phyloP scores from a whole-genome alignment of 495 filamentous ascomycete species.

The Rhypophila decipiens region DNA sequence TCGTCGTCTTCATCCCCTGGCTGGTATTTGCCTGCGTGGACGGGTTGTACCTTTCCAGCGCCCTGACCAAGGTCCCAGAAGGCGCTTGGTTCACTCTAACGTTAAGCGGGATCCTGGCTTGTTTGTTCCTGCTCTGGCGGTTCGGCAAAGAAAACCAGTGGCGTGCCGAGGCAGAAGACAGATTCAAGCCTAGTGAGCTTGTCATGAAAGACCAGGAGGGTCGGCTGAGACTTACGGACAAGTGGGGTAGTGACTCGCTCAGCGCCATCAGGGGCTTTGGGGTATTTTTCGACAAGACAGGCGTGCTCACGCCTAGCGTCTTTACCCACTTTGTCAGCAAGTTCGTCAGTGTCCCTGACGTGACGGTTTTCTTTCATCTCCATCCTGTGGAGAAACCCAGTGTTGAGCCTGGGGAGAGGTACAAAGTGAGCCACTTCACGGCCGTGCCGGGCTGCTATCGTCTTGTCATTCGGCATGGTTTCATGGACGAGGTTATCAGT shows the following conservation, averaged over 20 bases:
- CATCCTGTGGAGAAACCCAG: constrained; percentile 49
- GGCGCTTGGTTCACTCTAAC: constrained; percentile 71
- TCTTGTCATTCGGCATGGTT: constrained; percentile 62
- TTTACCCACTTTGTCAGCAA: constrained; percentile 61
- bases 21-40: constrained; percentile 56
- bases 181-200: constrained; percentile 45
- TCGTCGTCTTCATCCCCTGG: constrained; percentile 54
- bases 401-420: constrained; percentile 36
- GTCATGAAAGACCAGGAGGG: constrained; percentile 19
- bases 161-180: constrained; percentile 56
- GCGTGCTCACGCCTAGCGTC: constrained; percentile 46
- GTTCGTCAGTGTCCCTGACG: constrained; percentile 50
- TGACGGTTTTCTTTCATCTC: constrained; percentile 58
- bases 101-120: constrained; percentile 51
- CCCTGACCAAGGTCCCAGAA: constrained; percentile 61
- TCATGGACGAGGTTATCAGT: constrained; percentile 61
- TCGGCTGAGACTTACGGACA: constrained; percentile 25
- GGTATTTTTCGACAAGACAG: constrained; percentile 63
- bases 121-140: constrained; percentile 63
- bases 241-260: constrained; percentile 41
- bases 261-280: constrained; percentile 47
- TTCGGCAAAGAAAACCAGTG: constrained; percentile 72
- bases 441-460: constrained; percentile 55
- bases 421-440: constrained; percentile 29
- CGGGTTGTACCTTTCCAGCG: constrained; percentile 58